Evolutionary conservation across 106 monocot genomes (phyloP), one percentile per base, ranked within the genome.

Genomic region (Dendrobium nobile): DNA sequence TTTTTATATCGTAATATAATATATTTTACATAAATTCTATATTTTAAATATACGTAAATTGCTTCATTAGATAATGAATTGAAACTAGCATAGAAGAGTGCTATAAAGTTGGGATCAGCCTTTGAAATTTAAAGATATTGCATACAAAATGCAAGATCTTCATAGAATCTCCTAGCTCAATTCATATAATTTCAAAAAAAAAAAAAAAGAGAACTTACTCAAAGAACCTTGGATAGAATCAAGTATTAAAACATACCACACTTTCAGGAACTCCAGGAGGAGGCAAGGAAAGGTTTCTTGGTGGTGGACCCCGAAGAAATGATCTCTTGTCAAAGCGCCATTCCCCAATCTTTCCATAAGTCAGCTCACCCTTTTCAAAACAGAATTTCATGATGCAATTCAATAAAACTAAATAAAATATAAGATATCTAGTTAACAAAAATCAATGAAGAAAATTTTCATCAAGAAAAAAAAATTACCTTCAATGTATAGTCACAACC

Each of bases 281-380:
- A 67, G 95, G 95, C 45, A 92, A 78, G 41, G 88, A 40, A 83
- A 95, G 90, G 79, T 95, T 90, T 61, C 82, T 90, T 42, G 95
- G 95, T 79, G 92, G 92, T 18, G 92, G 86, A 2, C 54, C 78
- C 0, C 42, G 27, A 4, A 28, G 51, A 68, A 80, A 95, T 40
- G 88, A 89, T 90, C 95, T 92, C 82, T 95, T 95, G 78, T 92
- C 95, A 86, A 95, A 95, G 19, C 92, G 88, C 92, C 95, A 95
- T 89, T 95, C 92, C 67, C 95, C 95, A 80, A 87, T 87, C 82
- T 87, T 90, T 54, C 95, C 95, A 54, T 90, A 88, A 59, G 95
- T 95, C 75, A 79, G 77, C 47, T 89, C 78, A 3, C 95, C 95
- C 95, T 95, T 82, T 41, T 33, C 77, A 24, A 41, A 68, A 19